These are phyloP conservation scores for Mycena chlorophos DNA, from an alignment of 768 basidiomycete species.

Conservation along the genomic window DNA sequence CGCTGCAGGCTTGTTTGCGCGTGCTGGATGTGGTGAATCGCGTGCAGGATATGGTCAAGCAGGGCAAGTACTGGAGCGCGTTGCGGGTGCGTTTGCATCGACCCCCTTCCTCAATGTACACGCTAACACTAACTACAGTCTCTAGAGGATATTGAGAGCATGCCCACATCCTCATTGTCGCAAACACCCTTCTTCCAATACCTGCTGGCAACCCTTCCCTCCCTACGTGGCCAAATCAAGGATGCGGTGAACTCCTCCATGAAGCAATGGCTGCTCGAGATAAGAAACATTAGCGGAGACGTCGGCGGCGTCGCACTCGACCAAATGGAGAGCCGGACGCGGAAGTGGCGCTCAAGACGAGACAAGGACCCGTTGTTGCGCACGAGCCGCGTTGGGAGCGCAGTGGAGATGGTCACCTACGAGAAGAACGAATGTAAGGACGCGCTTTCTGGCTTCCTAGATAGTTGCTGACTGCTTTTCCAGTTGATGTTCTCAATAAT, in stretches of 20 bases:
- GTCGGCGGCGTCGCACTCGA: constrained; percentile 89
- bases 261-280: constrained; percentile 96
- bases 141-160: constrained; percentile 89
- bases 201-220: constrained; percentile 88
- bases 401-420: constrained; percentile 87
- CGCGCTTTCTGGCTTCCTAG: background rate
- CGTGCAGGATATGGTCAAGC: constrained; percentile 89
- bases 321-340: constrained; percentile 79
- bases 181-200: constrained; percentile 93
- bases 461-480: constrained; percentile 19
- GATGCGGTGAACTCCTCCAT: constrained; percentile 92
- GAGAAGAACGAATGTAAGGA: constrained; percentile 92
- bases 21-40: constrained; percentile 91
- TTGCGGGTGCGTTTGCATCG: constrained; percentile 71
- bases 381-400: constrained; percentile 80
- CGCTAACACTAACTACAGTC: constrained; percentile 58
- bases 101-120: constrained; percentile 33
- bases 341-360: constrained; percentile 79
- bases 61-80: constrained; percentile 96
- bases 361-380: constrained; percentile 83
- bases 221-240: constrained; percentile 84
- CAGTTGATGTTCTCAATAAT: constrained; percentile 91
- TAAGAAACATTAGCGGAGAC: constrained; percentile 81
- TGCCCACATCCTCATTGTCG: constrained; percentile 85
- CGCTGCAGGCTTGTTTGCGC: constrained; percentile 87